Evolutionary conservation across 345 rosid species (phyloP), one percentile per base, ranked within the genome.

Genomic region (Rhodamnia argentea): DNA sequence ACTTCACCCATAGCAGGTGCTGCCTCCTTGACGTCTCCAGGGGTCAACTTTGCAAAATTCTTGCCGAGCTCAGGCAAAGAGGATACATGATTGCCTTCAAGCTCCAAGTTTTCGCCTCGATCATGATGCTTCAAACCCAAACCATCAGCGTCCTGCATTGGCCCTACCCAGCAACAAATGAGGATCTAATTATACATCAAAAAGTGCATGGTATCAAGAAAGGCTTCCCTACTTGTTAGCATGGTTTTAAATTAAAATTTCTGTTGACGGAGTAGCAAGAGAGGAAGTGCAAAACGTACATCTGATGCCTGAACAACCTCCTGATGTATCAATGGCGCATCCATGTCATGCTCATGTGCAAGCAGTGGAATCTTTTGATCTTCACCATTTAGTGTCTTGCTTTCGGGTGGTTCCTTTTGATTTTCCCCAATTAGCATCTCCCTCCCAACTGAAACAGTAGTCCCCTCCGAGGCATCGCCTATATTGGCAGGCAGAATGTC

Each of bases 151-250:
- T 92, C 98, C 98, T 96, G 98, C 98, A 95, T 93, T 90, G 91
- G 91, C 95, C 99, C 99, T 94, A 93, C 94, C 97, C 91, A 95
- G 94, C 89, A 93, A 91, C 91, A 93, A 94, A 94, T 94, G 94
- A 94, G 96, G 93, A 93, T 84, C 89, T 89, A 87, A 92, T 93
- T 88, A 94, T 89, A 84, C 85, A 76, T 55, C 54, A 57, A 78
- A 84, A 84, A 50, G 59, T 29, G 11, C 50, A 74, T 14, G 56
- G 44, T 47, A 42, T 56, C 23, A n/a, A 18, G 13, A 40, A 75
- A 27, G 10, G 42, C 84, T 40, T 76, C 29, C 54, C 54, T 18
- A 83, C 59, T 75, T 40, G 82, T 44, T 50, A 64, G 26, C 47
- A 52, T 27, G 55, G 20, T 4, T 27, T 52, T 82, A 52, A 15